These are phyloP conservation scores for Camillea tinctor DNA, from an alignment of 2,329 filamentous ascomycete species.

Conservation along the genomic window DNA sequence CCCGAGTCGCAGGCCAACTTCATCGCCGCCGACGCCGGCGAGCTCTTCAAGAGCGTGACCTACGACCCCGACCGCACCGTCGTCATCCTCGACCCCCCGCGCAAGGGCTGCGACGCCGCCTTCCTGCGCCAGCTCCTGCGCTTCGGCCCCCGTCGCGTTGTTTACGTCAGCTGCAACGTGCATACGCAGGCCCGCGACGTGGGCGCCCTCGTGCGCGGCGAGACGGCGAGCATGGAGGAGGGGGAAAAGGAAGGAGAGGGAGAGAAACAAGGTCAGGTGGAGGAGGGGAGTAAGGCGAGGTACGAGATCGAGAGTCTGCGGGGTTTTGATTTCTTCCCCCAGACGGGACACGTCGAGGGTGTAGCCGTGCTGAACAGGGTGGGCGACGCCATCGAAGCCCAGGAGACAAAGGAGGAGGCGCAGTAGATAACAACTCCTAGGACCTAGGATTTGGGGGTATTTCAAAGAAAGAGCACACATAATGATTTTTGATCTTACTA, in stretches of 20 bases:
- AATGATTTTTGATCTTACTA: too few species aligned
- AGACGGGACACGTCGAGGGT: constrained; percentile 71
- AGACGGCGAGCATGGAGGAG: constrained; percentile 39
- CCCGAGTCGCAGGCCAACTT: constrained; percentile 69
- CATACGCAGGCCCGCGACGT: constrained; percentile 96
- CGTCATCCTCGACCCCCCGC: constrained; percentile 93
- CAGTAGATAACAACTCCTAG: too few species aligned
- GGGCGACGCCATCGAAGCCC: constrained; percentile 32
- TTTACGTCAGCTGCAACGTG: constrained; percentile 97
- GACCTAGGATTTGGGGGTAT: too few species aligned
- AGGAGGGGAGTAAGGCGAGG: constrained; percentile 37
- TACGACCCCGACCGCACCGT: constrained; percentile 80
- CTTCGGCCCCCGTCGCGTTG: constrained; percentile 75
- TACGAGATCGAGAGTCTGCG: constrained; percentile 89
- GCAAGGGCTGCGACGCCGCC: constrained; percentile 86
- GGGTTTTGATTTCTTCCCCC: constrained; percentile 97
- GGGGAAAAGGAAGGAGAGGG: constrained; percentile 33
- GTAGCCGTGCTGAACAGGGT: constrained; percentile 63
- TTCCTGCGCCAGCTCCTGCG: constrained; percentile 79
- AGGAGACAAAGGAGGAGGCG: neutral
- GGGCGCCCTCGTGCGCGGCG: constrained; percentile 77
- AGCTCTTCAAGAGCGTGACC: constrained; percentile 73
- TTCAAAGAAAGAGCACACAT: too few species aligned
- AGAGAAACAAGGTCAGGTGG: too few species aligned
- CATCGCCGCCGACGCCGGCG: constrained; percentile 81